A percentile compares a stretch with the other conserved stretches of the same genome.
These are phyloP conservation scores for Lanmaoa rubissima DNA, from an alignment of 768 basidiomycete species.

Conservation along the genomic window DNA sequence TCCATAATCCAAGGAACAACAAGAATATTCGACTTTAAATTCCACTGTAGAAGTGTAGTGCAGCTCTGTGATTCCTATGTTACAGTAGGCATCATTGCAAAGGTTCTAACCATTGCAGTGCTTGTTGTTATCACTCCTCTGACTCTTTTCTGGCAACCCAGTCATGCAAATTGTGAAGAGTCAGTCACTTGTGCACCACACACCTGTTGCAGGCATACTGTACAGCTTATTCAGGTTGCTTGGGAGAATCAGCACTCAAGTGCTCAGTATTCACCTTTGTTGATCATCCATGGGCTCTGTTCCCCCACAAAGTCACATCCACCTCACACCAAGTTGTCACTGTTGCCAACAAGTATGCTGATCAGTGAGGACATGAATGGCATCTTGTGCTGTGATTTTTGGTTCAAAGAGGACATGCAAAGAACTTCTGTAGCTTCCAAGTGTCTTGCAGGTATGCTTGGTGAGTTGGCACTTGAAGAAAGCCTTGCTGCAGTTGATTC, in stretches of 20 bases:
- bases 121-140: no score
- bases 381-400: neutral
- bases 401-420: constrained; percentile 4
- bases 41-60: no score
- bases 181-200: no score
- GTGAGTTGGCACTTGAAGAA: neutral
- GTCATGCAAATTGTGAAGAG: no score
- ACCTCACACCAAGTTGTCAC: neutral
- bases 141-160: no score
- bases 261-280: neutral
- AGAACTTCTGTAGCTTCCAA: constrained; percentile 6
- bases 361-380: neutral
- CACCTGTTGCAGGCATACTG: no score
- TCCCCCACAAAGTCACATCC: neutral
- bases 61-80: no score
- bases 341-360: neutral
- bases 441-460: neutral
- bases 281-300: constrained; percentile 1
- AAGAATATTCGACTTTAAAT: no score
- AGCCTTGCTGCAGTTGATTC: neutral
- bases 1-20: neutral
- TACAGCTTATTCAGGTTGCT: neutral
- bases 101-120: no score
- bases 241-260: neutral
- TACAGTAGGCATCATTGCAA: no score